Evolutionary conservation across 2,329 filamentous ascomycete species (phyloP), one percentile per base, ranked within the genome.

Genomic region (Mollisiaceae sp.): DNA sequence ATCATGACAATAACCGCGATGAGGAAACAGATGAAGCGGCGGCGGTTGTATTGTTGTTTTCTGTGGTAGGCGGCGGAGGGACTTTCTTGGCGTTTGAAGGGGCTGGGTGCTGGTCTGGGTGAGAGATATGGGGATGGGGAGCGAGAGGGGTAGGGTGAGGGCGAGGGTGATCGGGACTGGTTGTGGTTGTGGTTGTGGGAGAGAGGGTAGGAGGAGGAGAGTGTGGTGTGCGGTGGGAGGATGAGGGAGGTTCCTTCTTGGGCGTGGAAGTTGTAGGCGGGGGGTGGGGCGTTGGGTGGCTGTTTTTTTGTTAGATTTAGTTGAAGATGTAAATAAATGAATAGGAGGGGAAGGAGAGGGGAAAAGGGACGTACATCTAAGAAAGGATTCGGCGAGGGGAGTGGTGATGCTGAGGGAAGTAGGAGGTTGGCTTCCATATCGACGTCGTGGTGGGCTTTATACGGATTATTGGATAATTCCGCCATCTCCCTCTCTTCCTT

Each of bases 191-290:
- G n/a, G n/a, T n/a, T n/a, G 27, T 32, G 27, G 3, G 27, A 32
- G 27, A 32, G 27, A 6, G 27, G 27, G 27, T 32, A 32, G 27
- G 27, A 32, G 27, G 27, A 32, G 6, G 27, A 32, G 8, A 35
- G 20, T 8, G 38, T 62, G 54, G 45, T 41, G 47, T 58, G 52
- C 1, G 52, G 45, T 36, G 47, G 58, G 24, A 61, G 58, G 35
- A 39, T 35, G 22, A 54, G 39, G 36, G 50, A 54, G 22, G 38
- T 18, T 32, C 56, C 56, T 32, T 60, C 56, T 11, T 52, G 38
- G 38, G 59, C 59, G 61, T 63, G 61, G 54, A 64, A 64, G 38
- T 59, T 64, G 47, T 60, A 64, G 14, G 62, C 41, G 45, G 57
- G 41, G 11, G 57, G 41, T 9, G 57, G 38, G 35, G 24, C 24